Base-by-base conservation (phyloP, 148 eudicot genomes). In the Rhododendron griersonianum region DNA sequence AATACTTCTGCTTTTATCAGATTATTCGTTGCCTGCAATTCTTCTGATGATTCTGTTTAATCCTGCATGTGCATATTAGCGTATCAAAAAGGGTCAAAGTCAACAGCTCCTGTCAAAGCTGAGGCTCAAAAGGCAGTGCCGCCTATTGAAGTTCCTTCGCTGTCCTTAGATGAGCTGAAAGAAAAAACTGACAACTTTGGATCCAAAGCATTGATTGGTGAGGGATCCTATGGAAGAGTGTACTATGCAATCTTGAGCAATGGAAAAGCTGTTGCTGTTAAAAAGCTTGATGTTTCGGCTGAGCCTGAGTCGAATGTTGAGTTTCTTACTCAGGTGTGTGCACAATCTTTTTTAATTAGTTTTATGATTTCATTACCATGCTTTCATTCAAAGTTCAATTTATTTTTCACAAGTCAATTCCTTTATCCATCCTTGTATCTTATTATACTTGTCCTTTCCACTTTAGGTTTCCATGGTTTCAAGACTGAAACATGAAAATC, bases 171-270 rank as follows among this genome's bases (percentile, higher is more conserved):
- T 53, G 98, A 95, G 87, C 89, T 95, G 74, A 92, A 91, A 86
- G 97, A 93, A 84, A 91, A 91, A 86, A 95, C 98, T 9, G 94
- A 92, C 61, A 93, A 94, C 83, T 95, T 94, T 85, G 98, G 98
- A 79, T 90, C 97, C 47, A 91, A 87, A 87, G 92, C 97, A 77
- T 89, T 95, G 86, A 94, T 96, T 85, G 98, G 98, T 65, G 98
- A 96, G 89, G 98, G 98, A 69, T 96, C 98, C 47, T 95, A 95
- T 87, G 98, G 99, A 25, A 89, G 98, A 84, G 99, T 96, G 50
- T 96, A 94, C 81, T 94, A 87, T 76, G 98, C 95, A 79, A 84
- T 85, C 23, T 87, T 96, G 53, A 89, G 85, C 81, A 92, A 81
- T 89, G 97, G 92, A 35, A 91, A 91, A 41, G 93, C 90, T 83